A percentile compares a stretch with the other conserved stretches of the same genome.
phyloP scores from a whole-genome alignment of 2,329 filamentous ascomycete genomes.

The Arthrobotrys megalospora region DNA sequence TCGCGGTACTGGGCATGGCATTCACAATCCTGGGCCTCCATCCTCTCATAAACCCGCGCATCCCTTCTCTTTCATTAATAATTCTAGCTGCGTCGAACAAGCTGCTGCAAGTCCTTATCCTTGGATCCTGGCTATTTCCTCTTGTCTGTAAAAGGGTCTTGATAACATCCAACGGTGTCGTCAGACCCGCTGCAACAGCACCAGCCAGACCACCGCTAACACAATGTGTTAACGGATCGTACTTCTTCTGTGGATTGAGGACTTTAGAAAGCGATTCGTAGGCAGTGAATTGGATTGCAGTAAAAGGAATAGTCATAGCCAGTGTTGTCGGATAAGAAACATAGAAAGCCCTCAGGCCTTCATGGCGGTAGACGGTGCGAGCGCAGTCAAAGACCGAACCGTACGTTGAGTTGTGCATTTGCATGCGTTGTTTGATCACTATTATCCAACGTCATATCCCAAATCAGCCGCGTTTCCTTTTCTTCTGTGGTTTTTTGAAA shows the following conservation, averaged over 20 bases:
- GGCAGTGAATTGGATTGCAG: conserved; percentile 94
- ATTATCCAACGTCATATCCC: conserved; percentile 41
- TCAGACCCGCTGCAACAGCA: conserved; percentile 91
- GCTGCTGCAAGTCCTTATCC: conserved; percentile 85
- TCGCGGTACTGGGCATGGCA: conserved; percentile 99
- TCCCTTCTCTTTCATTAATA: conserved; percentile 86
- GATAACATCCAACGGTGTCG: conserved; percentile 96
- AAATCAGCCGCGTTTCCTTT: conserved; percentile 18
- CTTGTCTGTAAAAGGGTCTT: conserved; percentile 97
- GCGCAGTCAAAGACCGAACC: conserved; percentile 89
- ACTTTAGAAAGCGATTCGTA: conserved; percentile 96
- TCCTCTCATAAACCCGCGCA: conserved; percentile 91
- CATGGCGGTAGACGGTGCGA: conserved; percentile 85
- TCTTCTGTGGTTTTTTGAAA: conserved; percentile 28
- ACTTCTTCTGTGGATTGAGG: conserved; percentile 87
- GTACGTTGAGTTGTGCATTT: conserved; percentile 95
- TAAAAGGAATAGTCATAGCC: conserved; percentile 98
- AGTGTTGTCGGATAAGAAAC: conserved; percentile 98
- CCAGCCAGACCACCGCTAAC: conserved; percentile 92
- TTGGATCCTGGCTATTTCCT: conserved; percentile 83
- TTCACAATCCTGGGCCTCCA: conserved; percentile 91
- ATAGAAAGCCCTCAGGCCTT: conserved; percentile 94
- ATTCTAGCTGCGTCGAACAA: conserved; percentile 84
- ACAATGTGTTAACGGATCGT: conserved; percentile 95
- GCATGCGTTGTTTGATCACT: conserved; percentile 99